phyloP scores from a whole-genome alignment of 2,329 filamentous ascomycete species.

The Xylariomycetidae sp. region DNA sequence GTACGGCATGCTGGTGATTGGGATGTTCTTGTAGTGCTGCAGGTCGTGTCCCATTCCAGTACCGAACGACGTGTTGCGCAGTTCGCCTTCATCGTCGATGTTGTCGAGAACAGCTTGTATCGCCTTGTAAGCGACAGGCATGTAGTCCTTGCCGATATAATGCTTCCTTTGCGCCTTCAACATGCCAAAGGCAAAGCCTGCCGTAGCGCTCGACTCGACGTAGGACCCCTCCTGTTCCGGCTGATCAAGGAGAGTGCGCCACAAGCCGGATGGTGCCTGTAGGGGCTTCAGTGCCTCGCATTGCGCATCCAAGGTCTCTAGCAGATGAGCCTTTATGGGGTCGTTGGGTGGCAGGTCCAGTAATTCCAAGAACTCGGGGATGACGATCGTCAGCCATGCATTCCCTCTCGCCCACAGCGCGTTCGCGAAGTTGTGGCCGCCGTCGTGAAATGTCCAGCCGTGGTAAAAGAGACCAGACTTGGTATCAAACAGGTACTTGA shows the following conservation, averaged over 20 bases:
- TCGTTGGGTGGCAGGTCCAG: constrained; percentile 58
- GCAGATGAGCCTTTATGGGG: constrained; percentile 52
- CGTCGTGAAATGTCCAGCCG: constrained; percentile 70
- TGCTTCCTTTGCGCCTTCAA: constrained; percentile 66
- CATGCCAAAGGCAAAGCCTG: constrained; percentile 75
- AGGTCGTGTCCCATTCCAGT: constrained; percentile 69
- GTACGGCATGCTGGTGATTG: constrained; percentile 75
- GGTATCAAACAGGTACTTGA: constrained; percentile 72
- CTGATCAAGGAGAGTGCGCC: constrained; percentile 69
- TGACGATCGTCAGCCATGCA: constrained; percentile 75
- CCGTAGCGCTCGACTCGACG: constrained; percentile 69
- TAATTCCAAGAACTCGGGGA: constrained; percentile 73
- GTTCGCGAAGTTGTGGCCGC: constrained; percentile 55
- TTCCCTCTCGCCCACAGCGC: constrained; percentile 58
- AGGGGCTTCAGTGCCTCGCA: constrained; percentile 56
- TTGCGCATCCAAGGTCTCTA: constrained; percentile 62
- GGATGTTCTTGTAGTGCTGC: constrained; percentile 73
- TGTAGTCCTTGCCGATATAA: constrained; percentile 59
- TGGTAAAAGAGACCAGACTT: constrained; percentile 72
- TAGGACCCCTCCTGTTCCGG: constrained; percentile 63
- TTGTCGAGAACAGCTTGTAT: constrained; percentile 61
- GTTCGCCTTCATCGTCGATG: constrained; percentile 61
- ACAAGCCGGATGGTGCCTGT: constrained; percentile 59
- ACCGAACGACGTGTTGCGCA: constrained; percentile 70
- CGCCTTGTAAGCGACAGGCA: constrained; percentile 57